Conservation (phyloP, 352 stramenopile species). For the Globisporangium recalcitrans region DNA sequence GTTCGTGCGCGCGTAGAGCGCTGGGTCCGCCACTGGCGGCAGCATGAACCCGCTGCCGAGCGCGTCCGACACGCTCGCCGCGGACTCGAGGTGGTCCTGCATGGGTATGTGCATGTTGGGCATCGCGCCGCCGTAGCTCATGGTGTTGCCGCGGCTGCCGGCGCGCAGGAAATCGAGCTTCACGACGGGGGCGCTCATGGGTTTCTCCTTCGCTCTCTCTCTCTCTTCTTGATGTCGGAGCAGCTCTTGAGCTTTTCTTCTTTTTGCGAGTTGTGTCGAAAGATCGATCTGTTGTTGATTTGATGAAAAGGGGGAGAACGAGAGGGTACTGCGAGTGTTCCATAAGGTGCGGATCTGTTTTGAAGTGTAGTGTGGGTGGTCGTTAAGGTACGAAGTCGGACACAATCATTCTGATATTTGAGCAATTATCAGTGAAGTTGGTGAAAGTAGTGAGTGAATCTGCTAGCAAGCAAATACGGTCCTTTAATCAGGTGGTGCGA, state of each 20-base stretch:
- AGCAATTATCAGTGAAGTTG: not conserved
- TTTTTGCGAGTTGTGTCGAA: not conserved
- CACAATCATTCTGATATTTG: not conserved
- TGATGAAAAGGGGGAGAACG: not conserved
- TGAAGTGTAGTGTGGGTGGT: not conserved
- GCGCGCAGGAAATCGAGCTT: constrained; percentile 71
- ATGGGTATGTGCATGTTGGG: constrained; percentile 56
- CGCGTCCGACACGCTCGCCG: constrained; percentile 21
- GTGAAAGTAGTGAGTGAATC: not conserved
- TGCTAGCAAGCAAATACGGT: not conserved
- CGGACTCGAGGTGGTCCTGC: constrained; percentile 26
- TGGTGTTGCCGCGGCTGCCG: constrained; percentile 47
- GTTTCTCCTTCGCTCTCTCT: too few species aligned
- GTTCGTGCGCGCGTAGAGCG: constrained; percentile 93
- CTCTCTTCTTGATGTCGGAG: not conserved
- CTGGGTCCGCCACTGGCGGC: constrained; percentile 83
- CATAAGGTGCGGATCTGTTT: not conserved
- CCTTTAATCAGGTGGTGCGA: not conserved
- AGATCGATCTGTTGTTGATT: not conserved
- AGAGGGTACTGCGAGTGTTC: not conserved
- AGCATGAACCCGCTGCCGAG: constrained; percentile 64
- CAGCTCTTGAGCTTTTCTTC: not conserved
- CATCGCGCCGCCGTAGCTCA: constrained; percentile 78
- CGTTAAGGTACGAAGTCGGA: not conserved
- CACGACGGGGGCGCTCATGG: constrained; percentile 32